Conservation (phyloP, 2,329 filamentous ascomycete species). For the Pseudonectria buxi region DNA sequence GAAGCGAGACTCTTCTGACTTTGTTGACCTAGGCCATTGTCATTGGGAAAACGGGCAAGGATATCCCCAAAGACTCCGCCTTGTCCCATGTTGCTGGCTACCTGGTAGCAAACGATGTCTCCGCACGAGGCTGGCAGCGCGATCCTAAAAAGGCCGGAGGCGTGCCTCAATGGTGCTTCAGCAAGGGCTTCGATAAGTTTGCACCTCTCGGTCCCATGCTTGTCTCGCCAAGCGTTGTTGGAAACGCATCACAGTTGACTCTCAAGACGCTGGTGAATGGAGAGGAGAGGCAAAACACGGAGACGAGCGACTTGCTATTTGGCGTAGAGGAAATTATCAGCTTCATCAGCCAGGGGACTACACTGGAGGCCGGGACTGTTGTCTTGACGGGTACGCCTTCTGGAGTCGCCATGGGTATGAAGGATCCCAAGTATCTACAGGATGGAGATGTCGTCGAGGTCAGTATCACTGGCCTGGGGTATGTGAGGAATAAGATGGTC, state of each 20-base stretch:
- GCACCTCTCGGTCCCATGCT: constrained; percentile 47
- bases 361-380: constrained; percentile 43
- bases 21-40: constrained; percentile 34
- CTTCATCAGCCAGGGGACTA: constrained; percentile 42
- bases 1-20: neutral
- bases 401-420: constrained; percentile 41
- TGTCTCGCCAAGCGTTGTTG: constrained; percentile 25
- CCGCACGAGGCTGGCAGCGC: constrained; percentile 44
- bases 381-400: constrained; percentile 43
- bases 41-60: constrained; percentile 46
- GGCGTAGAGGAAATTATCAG: constrained; percentile 38
- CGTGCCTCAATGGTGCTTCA: constrained; percentile 47
- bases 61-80: constrained; percentile 39
- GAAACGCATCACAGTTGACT: constrained; percentile 21
- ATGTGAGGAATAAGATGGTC: constrained; percentile 32
- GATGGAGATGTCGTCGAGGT: constrained; percentile 39
- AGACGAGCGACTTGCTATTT: constrained; percentile 44
- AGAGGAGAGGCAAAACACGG: constrained; percentile 41
- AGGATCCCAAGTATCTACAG: constrained; percentile 35
- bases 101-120: constrained; percentile 45
- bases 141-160: constrained; percentile 38
- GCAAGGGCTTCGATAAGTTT: constrained; percentile 49
- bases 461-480: constrained; percentile 29
- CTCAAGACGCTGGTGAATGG: constrained; percentile 41
- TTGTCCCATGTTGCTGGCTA: constrained; percentile 42